These are phyloP conservation scores for Schizosaccharomyces cryophilus DNA, from an alignment of 805 yeast species.

Conservation along the genomic window DNA sequence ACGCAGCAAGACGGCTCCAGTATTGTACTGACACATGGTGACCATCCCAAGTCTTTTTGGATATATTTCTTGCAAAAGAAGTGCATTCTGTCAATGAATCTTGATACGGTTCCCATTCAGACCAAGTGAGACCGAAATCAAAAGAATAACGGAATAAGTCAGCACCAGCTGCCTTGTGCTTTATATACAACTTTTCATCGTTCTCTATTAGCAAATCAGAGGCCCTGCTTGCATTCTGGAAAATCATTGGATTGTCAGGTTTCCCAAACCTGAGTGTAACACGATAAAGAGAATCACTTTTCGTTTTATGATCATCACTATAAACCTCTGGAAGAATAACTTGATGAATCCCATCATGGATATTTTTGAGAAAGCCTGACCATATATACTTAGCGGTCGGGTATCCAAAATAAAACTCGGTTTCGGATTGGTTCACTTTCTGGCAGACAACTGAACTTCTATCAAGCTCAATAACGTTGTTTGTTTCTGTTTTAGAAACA, in stretches of 20 bases:
- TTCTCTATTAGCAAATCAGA: not conserved
- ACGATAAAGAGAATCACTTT: not conserved
- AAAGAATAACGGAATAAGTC: slow-evolving; percentile 1
- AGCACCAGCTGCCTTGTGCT: slow-evolving; percentile 1
- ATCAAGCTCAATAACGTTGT: not conserved
- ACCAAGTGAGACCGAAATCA: not conserved
- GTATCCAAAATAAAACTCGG: not conserved
- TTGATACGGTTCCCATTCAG: not conserved
- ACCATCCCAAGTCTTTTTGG: not conserved
- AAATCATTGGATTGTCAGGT: slow-evolving; percentile 1
- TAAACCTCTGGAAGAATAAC: not conserved
- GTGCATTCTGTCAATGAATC: not conserved
- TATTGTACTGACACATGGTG: slow-evolving; percentile 1
- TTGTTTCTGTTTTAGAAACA: not conserved
- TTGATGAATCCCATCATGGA: not conserved
- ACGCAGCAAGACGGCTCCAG: not conserved
- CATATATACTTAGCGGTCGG: not conserved
- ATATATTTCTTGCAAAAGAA: not conserved
- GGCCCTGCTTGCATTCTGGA: not conserved
- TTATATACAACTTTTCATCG: not conserved
- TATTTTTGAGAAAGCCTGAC: not conserved
- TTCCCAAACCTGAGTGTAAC: not conserved
- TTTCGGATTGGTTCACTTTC: no score
- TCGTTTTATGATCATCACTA: not conserved
- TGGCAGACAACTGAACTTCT: not conserved